Percentiles rank a stretch among this genome's conserved stretches.
phyloP scores from a whole-genome alignment of 495 filamentous ascomycete genomes.

The Hypomontagnella submonticulosa region DNA sequence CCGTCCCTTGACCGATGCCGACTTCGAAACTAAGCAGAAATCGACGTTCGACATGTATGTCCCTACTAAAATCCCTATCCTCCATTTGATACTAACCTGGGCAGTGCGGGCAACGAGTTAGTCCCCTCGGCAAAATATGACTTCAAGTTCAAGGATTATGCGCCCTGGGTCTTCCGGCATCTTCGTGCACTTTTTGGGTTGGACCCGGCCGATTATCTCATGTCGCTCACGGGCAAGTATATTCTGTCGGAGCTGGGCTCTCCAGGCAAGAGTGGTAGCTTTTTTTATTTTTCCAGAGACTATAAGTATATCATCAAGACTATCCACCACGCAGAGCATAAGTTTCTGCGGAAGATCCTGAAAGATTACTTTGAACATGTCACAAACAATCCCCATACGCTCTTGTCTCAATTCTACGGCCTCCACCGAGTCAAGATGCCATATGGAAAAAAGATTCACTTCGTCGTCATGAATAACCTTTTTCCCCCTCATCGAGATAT shows the following conservation, averaged over 20 bases:
- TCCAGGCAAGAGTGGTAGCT: slow-evolving; percentile 97
- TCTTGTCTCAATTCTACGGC: slow-evolving; percentile 98
- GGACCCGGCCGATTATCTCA: slow-evolving; percentile 96
- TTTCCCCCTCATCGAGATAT: slow-evolving; percentile 98
- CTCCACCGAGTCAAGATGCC: slow-evolving; percentile 98
- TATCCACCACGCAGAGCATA: slow-evolving; percentile 96
- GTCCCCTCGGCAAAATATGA: slow-evolving; percentile 99
- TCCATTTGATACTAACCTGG: slow-evolving; percentile 24
- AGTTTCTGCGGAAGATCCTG: slow-evolving; percentile 89
- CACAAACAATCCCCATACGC: slow-evolving; percentile 90
- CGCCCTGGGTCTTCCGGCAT: slow-evolving; percentile 98
- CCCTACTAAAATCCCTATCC: slow-evolving; percentile 2
- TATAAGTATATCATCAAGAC: slow-evolving; percentile 99
- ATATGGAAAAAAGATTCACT: slow-evolving; percentile 98
- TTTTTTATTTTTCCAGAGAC: slow-evolving; percentile 99
- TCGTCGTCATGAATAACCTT: slow-evolving; percentile 99
- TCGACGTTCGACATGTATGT: slow-evolving; percentile 97
- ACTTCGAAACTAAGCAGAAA: slow-evolving; percentile 93
- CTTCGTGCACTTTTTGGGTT: slow-evolving; percentile 87
- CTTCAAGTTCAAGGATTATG: slow-evolving; percentile 99
- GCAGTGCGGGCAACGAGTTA: slow-evolving; percentile 92
- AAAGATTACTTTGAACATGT: slow-evolving; percentile 96
- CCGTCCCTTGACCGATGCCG: slow-evolving; percentile 83
- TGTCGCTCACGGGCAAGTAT: slow-evolving; percentile 98
- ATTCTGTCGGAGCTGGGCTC: slow-evolving; percentile 97